A percentile compares a stretch with the other conserved stretches of the same genome.
Conservation (phyloP, 371 early-diverging fungal species). For the Mortierella polycephala region DNA sequence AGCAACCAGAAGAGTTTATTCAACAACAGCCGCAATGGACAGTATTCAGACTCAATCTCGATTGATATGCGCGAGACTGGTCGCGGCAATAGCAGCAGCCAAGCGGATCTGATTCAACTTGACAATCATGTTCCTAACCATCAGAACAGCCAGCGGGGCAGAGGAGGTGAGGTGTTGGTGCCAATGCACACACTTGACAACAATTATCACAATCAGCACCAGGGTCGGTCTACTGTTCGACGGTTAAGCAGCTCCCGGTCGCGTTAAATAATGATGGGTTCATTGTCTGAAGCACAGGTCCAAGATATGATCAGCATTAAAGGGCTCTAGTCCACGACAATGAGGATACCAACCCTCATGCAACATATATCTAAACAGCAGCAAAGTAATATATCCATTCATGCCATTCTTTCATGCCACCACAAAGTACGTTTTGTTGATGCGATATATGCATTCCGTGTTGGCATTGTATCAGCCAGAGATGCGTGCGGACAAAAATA, state of each 20-base stretch:
- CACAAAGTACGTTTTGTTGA: too few relatives aligned
- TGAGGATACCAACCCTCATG: not conserved
- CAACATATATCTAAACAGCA: too few relatives aligned
- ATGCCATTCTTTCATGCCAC: too few relatives aligned
- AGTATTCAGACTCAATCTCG: conserved; percentile 10
- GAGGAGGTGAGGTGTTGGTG: conserved; percentile 47
- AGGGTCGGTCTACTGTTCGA: not conserved
- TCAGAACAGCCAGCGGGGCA: conserved; percentile 8
- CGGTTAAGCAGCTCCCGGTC: conserved; percentile 21
- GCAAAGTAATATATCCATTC: too few relatives aligned
- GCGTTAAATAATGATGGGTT: too few relatives aligned
- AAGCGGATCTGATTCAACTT: conserved; percentile 24
- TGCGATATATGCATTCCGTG: too few relatives aligned
- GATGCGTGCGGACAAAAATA: too few relatives aligned
- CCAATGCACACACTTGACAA: conserved; percentile 41
- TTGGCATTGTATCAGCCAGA: too few relatives aligned
- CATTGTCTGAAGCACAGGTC: too few relatives aligned
- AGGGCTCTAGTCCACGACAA: not conserved
- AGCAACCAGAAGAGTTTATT: not conserved
- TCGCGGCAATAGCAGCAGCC: conserved; percentile 13
- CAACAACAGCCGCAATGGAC: conserved; percentile 6
- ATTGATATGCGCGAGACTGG: conserved; percentile 30
- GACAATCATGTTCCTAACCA: not conserved
- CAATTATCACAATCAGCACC: conserved; percentile 11
- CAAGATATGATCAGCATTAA: too few relatives aligned